Conservation (phyloP, 768 basidiomycete genomes). For the Chalciporus chontae region DNA sequence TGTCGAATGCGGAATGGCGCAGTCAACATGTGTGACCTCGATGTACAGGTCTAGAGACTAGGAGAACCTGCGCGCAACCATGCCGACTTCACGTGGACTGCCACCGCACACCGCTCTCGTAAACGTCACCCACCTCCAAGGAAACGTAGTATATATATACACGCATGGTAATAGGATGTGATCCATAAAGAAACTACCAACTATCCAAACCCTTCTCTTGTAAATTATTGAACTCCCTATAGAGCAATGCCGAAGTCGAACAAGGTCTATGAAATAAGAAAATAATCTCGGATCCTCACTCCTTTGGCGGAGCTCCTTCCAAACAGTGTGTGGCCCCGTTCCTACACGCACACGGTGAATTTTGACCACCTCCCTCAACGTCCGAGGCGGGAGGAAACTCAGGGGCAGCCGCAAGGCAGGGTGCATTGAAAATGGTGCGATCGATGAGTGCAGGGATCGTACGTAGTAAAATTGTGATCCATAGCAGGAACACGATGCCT, state of each 20-base stretch:
- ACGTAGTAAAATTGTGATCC: slow-evolving; percentile 38
- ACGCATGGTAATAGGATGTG: not conserved
- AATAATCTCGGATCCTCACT: not conserved
- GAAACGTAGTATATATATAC: no score
- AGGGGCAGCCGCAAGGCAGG: slow-evolving; percentile 33
- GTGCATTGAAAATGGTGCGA: slow-evolving; percentile 46
- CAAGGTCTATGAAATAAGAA: no score
- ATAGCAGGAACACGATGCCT: slow-evolving; percentile 43
- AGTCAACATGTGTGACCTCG: slow-evolving; percentile 13
- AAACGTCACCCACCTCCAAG: not conserved
- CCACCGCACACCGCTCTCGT: slow-evolving; percentile 10
- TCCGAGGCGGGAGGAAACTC: slow-evolving; percentile 1
- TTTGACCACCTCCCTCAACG: slow-evolving; percentile 3
- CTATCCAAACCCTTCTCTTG: no score
- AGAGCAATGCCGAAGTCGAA: no score
- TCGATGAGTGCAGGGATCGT: slow-evolving; percentile 45
- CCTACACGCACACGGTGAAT: not conserved
- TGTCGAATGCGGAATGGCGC: slow-evolving; percentile 8
- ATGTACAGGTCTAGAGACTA: slow-evolving; percentile 10
- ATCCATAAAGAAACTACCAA: no score
- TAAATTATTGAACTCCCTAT: no score
- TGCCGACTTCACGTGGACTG: slow-evolving; percentile 13
- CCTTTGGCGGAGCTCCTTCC: not conserved
- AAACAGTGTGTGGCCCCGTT: not conserved
- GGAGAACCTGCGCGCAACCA: not conserved